phyloP scores from a whole-genome alignment of 495 filamentous ascomycete genomes.

The Symbiotaphrina buchneri region DNA sequence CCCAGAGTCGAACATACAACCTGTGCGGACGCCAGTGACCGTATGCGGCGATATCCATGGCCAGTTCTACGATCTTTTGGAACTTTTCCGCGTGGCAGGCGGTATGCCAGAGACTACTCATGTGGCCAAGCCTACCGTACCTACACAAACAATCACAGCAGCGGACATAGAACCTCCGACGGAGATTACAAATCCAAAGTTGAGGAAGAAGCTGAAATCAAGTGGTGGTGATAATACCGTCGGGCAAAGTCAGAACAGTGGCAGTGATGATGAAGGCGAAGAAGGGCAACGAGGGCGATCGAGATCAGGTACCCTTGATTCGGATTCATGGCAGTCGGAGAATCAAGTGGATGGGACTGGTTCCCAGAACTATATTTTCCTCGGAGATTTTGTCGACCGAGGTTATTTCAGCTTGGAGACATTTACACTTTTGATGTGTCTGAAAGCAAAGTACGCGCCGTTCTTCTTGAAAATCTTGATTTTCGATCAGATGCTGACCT shows the following conservation, averaged over 20 bases:
- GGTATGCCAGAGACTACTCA: constrained; percentile 73
- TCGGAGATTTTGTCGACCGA: constrained; percentile 93
- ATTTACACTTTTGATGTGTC: constrained; percentile 80
- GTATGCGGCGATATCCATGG: constrained; percentile 97
- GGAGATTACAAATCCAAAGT: constrained; percentile 62
- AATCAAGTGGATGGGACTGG: constrained; percentile 29
- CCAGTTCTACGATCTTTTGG: constrained; percentile 95
- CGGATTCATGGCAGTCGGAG: constrained; percentile 17
- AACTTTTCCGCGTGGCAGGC: constrained; percentile 88
- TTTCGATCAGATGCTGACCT: constrained; percentile 3
- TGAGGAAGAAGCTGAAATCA: constrained; percentile 52
- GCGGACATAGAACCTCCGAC: constrained; percentile 75
- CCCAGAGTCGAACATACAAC: constrained; percentile 91
- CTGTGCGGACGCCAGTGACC: constrained; percentile 88
- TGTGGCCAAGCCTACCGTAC: constrained; percentile 36
- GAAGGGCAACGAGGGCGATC: constrained; percentile 2
- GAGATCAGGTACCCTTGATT: not conserved
- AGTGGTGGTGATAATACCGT: constrained; percentile 12
- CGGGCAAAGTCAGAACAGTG: constrained; percentile 9
- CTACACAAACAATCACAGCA: constrained; percentile 47
- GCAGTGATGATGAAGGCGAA: constrained; percentile 1
- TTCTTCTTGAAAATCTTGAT: constrained; percentile 1
- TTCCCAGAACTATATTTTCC: constrained; percentile 76
- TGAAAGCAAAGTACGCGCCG: constrained; percentile 66
- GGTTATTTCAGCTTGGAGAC: constrained; percentile 97